Evolutionary conservation across 345 rosid genomes (phyloP), one percentile per base, ranked within the genome.

Genomic region (Eucalyptus melliodora): DNA sequence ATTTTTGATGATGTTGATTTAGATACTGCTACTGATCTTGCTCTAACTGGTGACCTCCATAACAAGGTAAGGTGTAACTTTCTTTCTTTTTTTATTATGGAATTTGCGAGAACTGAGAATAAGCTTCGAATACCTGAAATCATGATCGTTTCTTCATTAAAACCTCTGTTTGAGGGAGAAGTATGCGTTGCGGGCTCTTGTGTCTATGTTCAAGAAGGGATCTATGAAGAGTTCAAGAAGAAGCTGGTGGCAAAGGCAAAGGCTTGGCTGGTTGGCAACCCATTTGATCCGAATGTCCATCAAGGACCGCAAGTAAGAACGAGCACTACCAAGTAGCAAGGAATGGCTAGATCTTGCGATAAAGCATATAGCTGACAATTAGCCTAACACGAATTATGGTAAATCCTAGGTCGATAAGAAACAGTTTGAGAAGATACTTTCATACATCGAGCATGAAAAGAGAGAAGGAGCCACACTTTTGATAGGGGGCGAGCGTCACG

Each of bases 281-380:
- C 98, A 87, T 96, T 97, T 80, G 96, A 95, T 88, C 86, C 94
- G 16, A 65, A 87, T 21, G 86, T 91, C 88, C 87, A 60, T 55
- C 94, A 92, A 82, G 99, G 99, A 90, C 99, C 99, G 15, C 99
- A 96, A 91, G 99, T 97, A 92, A 42, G 50, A 37, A 53, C 14
- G 47, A 27, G 5, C 24, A 23, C 26, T 17, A 45, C n/a, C n/a
- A 34, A 72, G 26, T 17, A 34, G 82, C 82, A 86, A 31, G 42
- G 7, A 30, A 19, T 13, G 23, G 53, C 47, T n/a, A 49, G 42
- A 49, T 50, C 24, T 30, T 86, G 8, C 42, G 5, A 26, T 50
- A 16, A 49, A 49, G 53, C 44, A 50, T 86, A n/a, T 11, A 26
- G 16, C 2, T 86, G 5, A 9, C 24, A 49, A 24, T 37, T 34